Base-by-base conservation (phyloP, 2,329 filamentous ascomycete species). In the Dactylellina cionopaga region DNA sequence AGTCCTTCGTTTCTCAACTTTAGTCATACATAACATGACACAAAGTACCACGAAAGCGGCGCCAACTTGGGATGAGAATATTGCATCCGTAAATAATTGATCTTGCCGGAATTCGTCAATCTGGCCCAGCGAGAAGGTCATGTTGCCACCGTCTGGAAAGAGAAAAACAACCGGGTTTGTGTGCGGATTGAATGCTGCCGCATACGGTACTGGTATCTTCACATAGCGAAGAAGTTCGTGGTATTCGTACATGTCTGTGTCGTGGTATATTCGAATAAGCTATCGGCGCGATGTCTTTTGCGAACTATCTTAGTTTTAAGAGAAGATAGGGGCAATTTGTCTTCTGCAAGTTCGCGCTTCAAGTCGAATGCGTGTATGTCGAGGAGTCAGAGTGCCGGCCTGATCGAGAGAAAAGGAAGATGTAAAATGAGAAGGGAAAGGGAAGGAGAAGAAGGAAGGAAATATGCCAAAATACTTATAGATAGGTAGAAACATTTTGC, bases 51-150 rank as follows among this genome's bases (percentile, higher is more conserved):
- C 80, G 65, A 89, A 75, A 47, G 86, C 87, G 22, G 89, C 87
- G 27, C 91, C 91, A 55, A 92, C 83, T 79, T 94, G 90, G 15
- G 85, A 81, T 56, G 86, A 88, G 78, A 89, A 91, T 80, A 88
- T 89, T 9, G 54, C 17, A 22, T 19, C 29, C 17, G 69, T 62
- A 24, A 68, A 68, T 10, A 66, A n/a, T 55, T 74, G 69, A 19
- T 62, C 41, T 2, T 17, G 68, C 25, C 69, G 60, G 43, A 74
- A 68, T 4, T 37, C 24, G 43, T 76, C 71, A 10, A 76, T 58
- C 19, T 71, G 51, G n/a, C 37, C 47, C 24, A 77, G 51, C n/a
- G 69, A 56, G 25, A 77, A 66, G n/a, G 75, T 74, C 49, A 76
- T 51, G 11, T 74, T 75, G 3, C 54, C 63, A 0, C 74, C 76